phyloP scores from a whole-genome alignment of 306 rosid genomes.

The Cajanus cajan region DNA sequence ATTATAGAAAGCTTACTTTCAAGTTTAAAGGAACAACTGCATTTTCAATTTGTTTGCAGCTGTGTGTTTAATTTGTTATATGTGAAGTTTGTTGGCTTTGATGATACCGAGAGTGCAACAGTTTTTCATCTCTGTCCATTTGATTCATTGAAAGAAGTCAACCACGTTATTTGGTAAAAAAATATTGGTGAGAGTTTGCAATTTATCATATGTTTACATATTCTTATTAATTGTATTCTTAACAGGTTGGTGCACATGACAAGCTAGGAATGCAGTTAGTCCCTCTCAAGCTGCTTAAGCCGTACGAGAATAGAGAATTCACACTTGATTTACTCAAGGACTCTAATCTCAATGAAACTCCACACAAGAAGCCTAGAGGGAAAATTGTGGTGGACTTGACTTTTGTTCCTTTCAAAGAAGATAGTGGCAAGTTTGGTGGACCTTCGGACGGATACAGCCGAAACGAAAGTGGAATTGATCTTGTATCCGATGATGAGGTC shows the following conservation, averaged over 20 bases:
- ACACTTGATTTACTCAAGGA: constrained; percentile 77
- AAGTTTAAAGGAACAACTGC: neutral
- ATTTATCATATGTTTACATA: neutral
- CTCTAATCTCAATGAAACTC: constrained; percentile 55
- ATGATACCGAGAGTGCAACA: neutral
- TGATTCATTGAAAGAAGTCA: neutral
- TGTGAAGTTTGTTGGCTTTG: neutral
- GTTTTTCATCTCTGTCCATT: neutral
- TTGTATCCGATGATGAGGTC: constrained; percentile 45
- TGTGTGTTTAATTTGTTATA: neutral
- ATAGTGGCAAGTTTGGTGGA: constrained; percentile 50
- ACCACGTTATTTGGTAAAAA: neutral
- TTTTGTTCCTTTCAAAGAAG: constrained; percentile 76
- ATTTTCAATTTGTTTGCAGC: neutral
- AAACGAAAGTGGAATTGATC: constrained; percentile 44
- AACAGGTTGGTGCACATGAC: constrained; percentile 88
- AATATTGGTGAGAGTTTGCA: neutral
- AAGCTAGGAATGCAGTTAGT: constrained; percentile 81
- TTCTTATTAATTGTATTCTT: constrained; percentile 4
- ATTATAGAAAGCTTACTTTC: neutral
- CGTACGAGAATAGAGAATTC: constrained; percentile 58
- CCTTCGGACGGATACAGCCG: constrained; percentile 30
- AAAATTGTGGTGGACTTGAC: constrained; percentile 64
- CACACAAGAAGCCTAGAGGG: constrained; percentile 70
- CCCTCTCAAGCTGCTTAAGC: constrained; percentile 69